Evolutionary conservation across 495 filamentous ascomycete species (phyloP), one percentile per base, ranked within the genome.

Genomic region (Aspergillus haitiensis): DNA sequence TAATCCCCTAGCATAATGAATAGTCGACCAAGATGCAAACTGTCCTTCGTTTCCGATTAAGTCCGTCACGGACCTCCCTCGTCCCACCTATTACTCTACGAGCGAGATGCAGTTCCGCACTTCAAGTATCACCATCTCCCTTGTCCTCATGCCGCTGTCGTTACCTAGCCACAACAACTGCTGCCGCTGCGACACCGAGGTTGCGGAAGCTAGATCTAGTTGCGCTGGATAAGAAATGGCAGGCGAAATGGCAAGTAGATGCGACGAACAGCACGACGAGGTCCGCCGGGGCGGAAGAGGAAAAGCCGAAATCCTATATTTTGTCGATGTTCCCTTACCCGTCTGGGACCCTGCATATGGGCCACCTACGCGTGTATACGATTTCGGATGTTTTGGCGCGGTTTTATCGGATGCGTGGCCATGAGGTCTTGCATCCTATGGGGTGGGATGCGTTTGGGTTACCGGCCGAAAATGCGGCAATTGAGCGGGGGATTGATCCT

Each of bases 251-350:
- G 83, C 66, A 73, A 64, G 61, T 67, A 61, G 67, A 72, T 48
- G 57, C 11, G 7, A 27, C 37, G 44, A n/a, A 9, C 9, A 9
- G 44, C 44, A 18, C 44, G 44, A 47, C 21, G 9, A 6, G 15
- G 15, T 18, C 44, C 4, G 5, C 15, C n/a, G 15, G 21, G 27
- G 16, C 4, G 15, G 15, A 15, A 5, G 27, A 64, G 13, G 27
- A 60, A 11, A 78, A 76, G 33, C 74, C 78, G 13, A 86, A 84
- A 63, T 87, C 83, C 64, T 96, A 93, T 68, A 83, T 96, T 63
- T 77, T 94, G 18, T 88, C 92, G 56, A 96, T 96, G 92, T 96
- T 96, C 66, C 92, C 92, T 2, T 96, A 96, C 70, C 92, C 92
- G 3, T 96, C 92, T 0, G 92, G 92, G 8, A 86, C 86, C 32